Conservation (phyloP, 352 stramenopile genomes). For the Phytophthora boehmeriae region DNA sequence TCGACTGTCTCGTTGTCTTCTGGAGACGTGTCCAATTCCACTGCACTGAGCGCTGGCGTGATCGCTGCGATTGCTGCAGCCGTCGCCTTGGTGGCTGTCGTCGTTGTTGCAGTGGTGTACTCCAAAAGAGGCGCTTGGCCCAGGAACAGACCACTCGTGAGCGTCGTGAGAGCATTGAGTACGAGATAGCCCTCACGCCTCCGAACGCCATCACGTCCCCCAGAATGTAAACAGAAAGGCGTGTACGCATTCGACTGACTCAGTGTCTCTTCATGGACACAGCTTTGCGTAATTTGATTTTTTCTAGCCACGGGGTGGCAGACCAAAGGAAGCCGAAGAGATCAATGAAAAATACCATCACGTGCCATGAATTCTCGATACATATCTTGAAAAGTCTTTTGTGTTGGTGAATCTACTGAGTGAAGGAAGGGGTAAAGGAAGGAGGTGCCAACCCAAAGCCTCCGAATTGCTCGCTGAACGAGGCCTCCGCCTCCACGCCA, state of each 20-base stretch:
- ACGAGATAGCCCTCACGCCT: constrained; percentile 40
- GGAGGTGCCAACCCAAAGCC: constrained; percentile 45
- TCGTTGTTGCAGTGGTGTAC: constrained; percentile 19
- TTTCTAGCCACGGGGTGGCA: constrained; percentile 25
- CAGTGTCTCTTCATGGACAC: constrained; percentile 21
- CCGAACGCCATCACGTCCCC: constrained; percentile 21
- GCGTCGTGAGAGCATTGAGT: constrained; percentile 33
- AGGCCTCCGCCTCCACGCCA: constrained; percentile 50
- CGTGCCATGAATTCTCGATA: constrained; percentile 22
- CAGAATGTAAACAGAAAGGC: constrained; percentile 17
- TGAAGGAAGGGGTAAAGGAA: constrained; percentile 20
- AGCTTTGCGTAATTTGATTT: constrained; percentile 29
- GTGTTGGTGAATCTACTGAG: constrained; percentile 23
- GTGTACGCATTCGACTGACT: not conserved
- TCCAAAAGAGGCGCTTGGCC: constrained; percentile 14
- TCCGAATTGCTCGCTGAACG: constrained; percentile 64
- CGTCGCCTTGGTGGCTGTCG: constrained; percentile 16
- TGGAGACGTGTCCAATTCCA: not conserved
- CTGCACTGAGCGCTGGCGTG: constrained; percentile 1
- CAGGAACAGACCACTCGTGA: constrained; percentile 13
- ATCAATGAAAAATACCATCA: constrained; percentile 39
- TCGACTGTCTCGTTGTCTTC: constrained; percentile 27
- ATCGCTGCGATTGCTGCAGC: constrained; percentile 17
- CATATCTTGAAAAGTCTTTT: not conserved
- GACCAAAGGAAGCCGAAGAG: constrained; percentile 32